Base-by-base conservation (phyloP, 345 rosid species). In the Aquilaria sinensis region DNA sequence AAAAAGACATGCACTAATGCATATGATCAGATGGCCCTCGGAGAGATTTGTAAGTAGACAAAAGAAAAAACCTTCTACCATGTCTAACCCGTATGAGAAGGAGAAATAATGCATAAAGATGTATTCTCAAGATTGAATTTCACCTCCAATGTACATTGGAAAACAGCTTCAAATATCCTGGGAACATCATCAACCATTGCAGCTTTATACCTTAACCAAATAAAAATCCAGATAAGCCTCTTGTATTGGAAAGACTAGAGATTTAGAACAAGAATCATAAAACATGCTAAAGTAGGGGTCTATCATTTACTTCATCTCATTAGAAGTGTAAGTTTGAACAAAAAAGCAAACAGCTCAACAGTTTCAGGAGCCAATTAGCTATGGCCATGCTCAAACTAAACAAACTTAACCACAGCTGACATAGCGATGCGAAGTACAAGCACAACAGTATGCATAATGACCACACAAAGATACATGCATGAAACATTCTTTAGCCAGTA, bases 81-180 rank as follows among this genome's bases (percentile, higher is more conserved):
- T 7, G 7, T 37, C 43, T 37, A 37, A 7, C 43, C 7, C 43
- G 7, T 37, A 37, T 37, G 43, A 37, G 68, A 37, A 29, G 23
- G 23, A 23, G 60, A 32, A 58, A 59, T 5, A 29, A 64, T 53
- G 29, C 51, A 32, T 51, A 10, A 43, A 51, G 23, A 58, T 16
- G 51, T 9, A 58, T 14, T 33, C 0, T 53, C 32, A 53, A 14
- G 34, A 37, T 47, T 58, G 4, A 58, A 56, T 54, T 80, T 79
- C 58, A 95, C 99, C 97, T 95, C 99, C 52, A 95, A 77, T 30
- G 99, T 91, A 77, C 99, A 95, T 75, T 91, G 98, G 78, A 95
- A 95, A 67, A 95, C 83, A 59, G 98, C 99, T 85, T 95, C 98
- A 81, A 95, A 95, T 74, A 95, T 89, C 52, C 92, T 85, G 41